Base-by-base conservation (phyloP, 1,284 basidiomycete species). In the Dichomitus squalens region DNA sequence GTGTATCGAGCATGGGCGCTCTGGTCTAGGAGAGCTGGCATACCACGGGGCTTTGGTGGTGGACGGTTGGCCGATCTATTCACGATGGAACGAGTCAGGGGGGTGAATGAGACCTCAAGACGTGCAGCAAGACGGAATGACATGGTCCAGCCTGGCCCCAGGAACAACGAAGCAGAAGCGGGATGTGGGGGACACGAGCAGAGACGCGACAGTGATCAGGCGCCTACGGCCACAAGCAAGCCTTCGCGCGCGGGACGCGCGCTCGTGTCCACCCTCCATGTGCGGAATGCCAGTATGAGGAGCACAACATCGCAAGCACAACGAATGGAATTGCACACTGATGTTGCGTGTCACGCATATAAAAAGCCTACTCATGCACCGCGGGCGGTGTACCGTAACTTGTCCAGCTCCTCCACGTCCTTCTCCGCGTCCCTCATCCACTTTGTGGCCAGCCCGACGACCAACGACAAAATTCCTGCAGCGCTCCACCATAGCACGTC, bases 61-160 rank as follows among this genome's bases (percentile, higher is more conserved):
- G 75, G 74, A 52, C 72, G 61, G 14, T 72, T 65, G 8, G 70
- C 67, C 21, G 79, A 74, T 55, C 69, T 74, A 58, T 76, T 79
- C 31, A 77, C 72, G 29, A 83, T 55, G 3, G 76, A 72, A 52
- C 83, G 76, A 14, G 62, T 59, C 23, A 66, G 46, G 23, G 59
- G 51, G 7, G 29, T 59, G 27, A 59, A 43, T 35, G 57, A 50
- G 47, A 52, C 29, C 29, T 49, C 55, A 9, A 60, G 57, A 4
- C 59, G 54, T 44, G 59, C 43, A 49, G 55, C 59, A 23, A 64
- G 57, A 43, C 53, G 46, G 34, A 54, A 25, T 36, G 62, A 57
- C 62, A 64, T 64, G 41, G 48, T 38, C 9, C 14, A 8, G 7
- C 3, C 39, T 43, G 7, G 31, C 7, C 52, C 35, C 7, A 16